A percentile compares a stretch with the other conserved stretches of the same genome.
Conservation (phyloP, 176 grass and related monocot genomes). For the Cenchrus fungigraminus region DNA sequence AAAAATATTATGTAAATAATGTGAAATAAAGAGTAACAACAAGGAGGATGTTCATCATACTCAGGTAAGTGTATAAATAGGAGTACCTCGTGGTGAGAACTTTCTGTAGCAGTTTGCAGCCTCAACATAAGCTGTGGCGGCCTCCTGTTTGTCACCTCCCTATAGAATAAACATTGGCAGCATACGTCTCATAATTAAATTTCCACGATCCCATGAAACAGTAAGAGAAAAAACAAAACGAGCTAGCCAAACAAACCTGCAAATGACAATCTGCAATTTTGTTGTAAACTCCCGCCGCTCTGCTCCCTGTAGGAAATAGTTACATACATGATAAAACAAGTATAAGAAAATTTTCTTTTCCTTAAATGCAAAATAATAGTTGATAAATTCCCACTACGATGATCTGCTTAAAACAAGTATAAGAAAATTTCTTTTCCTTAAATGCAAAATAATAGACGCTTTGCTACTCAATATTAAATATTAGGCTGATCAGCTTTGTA, state of each 20-base stretch:
- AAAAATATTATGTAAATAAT: background rate
- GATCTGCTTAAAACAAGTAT: too few relatives aligned
- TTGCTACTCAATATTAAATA: too few relatives aligned
- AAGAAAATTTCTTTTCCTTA: too few relatives aligned
- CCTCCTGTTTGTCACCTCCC: constrained; percentile 78
- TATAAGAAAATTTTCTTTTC: background rate
- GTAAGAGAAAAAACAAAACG: background rate
- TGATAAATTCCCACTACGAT: background rate
- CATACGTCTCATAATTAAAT: background rate
- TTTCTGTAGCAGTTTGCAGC: constrained; percentile 93
- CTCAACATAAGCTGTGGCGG: constrained; percentile 74
- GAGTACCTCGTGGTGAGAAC: constrained; percentile 64
- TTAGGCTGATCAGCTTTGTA: too few relatives aligned
- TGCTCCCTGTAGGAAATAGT: constrained; percentile 18
- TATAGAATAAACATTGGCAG: constrained; percentile 32
- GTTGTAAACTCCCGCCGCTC: constrained; percentile 9
- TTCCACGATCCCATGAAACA: background rate
- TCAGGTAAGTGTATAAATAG: background rate
- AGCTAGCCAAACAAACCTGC: constrained; percentile 6
- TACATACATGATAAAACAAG: background rate
- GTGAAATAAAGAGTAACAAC: background rate
- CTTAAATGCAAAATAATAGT: background rate
- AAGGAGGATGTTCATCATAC: background rate
- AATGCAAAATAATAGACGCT: too few relatives aligned
- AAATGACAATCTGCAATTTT: constrained; percentile 23